Conservation (phyloP, 495 filamentous ascomycete genomes). For the Pseudoneurospora amorphoporcata region DNA sequence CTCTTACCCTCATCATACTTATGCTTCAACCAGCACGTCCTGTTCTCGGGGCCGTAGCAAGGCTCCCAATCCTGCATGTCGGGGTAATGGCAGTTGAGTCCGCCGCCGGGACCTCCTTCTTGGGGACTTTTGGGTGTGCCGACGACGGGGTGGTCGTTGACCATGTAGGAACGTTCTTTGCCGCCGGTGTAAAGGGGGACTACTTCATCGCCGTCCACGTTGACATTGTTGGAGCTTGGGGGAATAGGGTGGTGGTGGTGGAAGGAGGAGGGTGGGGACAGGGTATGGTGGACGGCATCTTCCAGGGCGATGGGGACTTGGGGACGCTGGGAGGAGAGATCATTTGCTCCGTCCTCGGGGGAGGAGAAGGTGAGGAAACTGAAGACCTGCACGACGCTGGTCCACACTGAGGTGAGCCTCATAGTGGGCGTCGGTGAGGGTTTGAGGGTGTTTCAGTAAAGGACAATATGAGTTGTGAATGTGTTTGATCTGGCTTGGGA, state of each 20-base stretch:
- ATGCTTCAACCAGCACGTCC: conserved; percentile 5
- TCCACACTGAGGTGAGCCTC: conserved; percentile 9
- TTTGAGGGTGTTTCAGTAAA: neutral
- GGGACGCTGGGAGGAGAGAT: neutral
- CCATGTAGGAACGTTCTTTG: neutral
- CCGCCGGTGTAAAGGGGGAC: neutral
- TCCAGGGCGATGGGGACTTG: neutral
- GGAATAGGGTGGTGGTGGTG: neutral
- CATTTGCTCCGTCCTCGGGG: neutral
- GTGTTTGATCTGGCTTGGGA: neutral
- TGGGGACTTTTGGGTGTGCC: conserved; percentile 5
- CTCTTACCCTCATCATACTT: neutral
- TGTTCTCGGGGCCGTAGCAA: conserved; percentile 2
- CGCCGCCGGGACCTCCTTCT: neutral
- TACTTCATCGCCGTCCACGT: neutral
- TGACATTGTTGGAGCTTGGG: neutral
- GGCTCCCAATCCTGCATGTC: conserved; percentile 1
- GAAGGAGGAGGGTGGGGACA: neutral
- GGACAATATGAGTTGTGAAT: neutral
- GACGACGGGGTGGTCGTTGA: neutral
- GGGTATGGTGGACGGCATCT: neutral
- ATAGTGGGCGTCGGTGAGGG: conserved; percentile 1
- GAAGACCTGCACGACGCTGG: conserved; percentile 6
- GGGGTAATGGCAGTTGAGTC: conserved; percentile 1
- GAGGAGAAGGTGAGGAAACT: conserved; percentile 6